Base-by-base conservation (phyloP, 192 early-diverging fungal genomes). In the Linnemannia elongata region DNA sequence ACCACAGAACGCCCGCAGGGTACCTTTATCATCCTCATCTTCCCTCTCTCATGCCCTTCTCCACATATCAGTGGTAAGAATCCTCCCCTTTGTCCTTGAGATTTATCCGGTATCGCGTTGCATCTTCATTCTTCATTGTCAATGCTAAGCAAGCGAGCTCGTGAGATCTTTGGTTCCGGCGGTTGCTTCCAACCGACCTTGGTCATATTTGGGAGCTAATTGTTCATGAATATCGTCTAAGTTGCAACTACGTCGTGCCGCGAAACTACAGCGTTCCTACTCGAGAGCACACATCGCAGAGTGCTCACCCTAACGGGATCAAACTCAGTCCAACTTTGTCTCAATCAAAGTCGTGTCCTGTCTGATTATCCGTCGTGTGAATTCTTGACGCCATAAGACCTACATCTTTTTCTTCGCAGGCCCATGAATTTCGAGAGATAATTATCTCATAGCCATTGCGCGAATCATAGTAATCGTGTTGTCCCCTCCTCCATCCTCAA, bases 101-200 rank as follows among this genome's bases (percentile, higher is more conserved):
- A 55, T 72, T 72, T 72, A 35, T 2, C 24, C 2, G 33, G 70
- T 12, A 22, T 18, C 7, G 18, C 41, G 4, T 38, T 4, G 6
- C 41, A 5, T n/a, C 9, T 45, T 12, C 75, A 7, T 22, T 74
- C 79, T 74, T 17, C 47, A 42, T 5, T 45, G 69, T 49, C 47
- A 17, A 22, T n/a, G 10, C 52, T 66, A 89, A 85, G 89, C 47
- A 94, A 96, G 17, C 89, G 92, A 30, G 95, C 95, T 4, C 89
- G 89, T 36, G 92, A 94, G 60, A 95, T 97, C 69, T 95, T 97
- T 87, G 88, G 89, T 5, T 94, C 95, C 77, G 93, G 94, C 49
- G 94, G 95, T 84, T 97, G 22, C 90, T 91, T n/a, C 90, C 91
- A 77, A 89, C 89, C 30, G 92, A 95, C 79, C 89, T 97, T 7